Evolutionary conservation across 2,329 filamentous ascomycete species (phyloP).

Genomic region (Phyllosticta citribraziliensis): DNA sequence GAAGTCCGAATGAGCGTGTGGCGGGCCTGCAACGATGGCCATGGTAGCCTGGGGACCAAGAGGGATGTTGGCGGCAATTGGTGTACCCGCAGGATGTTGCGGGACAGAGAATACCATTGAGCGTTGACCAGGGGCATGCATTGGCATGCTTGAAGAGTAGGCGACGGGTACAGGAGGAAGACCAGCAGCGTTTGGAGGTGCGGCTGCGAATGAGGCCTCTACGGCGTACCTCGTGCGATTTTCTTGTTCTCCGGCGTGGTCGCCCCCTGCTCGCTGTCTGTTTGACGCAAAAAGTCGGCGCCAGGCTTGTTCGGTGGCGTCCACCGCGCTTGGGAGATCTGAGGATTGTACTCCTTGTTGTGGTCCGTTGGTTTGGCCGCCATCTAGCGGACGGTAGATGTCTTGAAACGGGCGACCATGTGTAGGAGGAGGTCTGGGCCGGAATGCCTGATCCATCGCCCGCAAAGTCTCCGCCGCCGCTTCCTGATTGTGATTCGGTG

Average conservation of each 20-base stretch:
- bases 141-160: neutral
- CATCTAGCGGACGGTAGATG: too few species aligned
- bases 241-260: neutral
- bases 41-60: neutral
- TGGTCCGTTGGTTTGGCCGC: too few species aligned
- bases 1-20: neutral
- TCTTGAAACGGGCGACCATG: too few species aligned
- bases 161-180: neutral
- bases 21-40: neutral
- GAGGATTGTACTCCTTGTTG: neutral
- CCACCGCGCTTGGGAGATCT: slow-evolving; percentile 1
- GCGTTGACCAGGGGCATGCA: neutral
- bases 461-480: too few species aligned
- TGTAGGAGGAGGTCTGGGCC: too few species aligned
- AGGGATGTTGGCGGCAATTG: neutral
- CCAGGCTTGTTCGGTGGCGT: neutral
- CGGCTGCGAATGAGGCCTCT: neutral
- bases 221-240: neutral
- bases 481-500: too few species aligned
- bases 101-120: neutral
- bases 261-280: neutral
- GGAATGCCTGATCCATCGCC: too few species aligned
- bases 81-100: neutral
- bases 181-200: neutral
- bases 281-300: neutral